A percentile compares a stretch with the other conserved stretches of the same genome.
These are phyloP conservation scores for Sporisorium iseilematis-ciliati DNA, from an alignment of 1,284 basidiomycete genomes.

Conservation along the genomic window DNA sequence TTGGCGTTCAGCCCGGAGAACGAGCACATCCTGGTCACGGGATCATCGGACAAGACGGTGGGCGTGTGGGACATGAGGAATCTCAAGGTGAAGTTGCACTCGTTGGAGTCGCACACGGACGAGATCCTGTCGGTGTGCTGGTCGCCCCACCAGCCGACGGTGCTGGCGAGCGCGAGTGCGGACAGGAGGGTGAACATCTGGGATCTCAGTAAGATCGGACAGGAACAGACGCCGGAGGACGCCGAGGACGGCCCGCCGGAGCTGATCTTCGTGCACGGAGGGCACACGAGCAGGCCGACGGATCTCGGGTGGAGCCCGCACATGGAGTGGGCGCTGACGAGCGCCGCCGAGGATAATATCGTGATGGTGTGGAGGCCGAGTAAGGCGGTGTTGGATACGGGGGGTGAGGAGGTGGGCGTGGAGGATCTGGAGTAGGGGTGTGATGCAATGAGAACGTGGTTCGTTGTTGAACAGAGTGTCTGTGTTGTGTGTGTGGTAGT, in stretches of 20 bases:
- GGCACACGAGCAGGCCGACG: conserved; percentile 66
- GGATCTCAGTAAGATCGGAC: conserved; percentile 92
- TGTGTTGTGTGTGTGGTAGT: too few relatives aligned
- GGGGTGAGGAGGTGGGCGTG: conserved; percentile 29
- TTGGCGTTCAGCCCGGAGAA: conserved; percentile 89
- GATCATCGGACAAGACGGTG: conserved; percentile 94
- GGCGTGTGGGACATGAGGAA: conserved; percentile 89
- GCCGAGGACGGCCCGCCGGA: conserved; percentile 92
- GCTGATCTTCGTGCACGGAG: conserved; percentile 68
- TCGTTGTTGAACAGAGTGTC: not conserved
- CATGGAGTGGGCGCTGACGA: conserved; percentile 64
- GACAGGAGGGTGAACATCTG: conserved; percentile 95
- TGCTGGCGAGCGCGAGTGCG: conserved; percentile 76
- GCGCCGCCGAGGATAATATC: conserved; percentile 68
- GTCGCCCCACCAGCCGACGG: conserved; percentile 83
- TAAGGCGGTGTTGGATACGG: conserved; percentile 49
- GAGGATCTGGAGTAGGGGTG: conserved; percentile 40
- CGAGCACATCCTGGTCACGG: conserved; percentile 89
- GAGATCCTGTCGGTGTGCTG: conserved; percentile 94
- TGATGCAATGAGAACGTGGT: not conserved
- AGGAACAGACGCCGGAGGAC: conserved; percentile 96
- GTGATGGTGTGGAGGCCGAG: conserved; percentile 64
- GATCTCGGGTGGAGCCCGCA: conserved; percentile 67
- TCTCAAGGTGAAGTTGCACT: conserved; percentile 81
- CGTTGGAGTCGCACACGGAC: conserved; percentile 92